Evolutionary conservation across 176 grass and related monocot species (phyloP).

Genomic region (Triticum urartu): DNA sequence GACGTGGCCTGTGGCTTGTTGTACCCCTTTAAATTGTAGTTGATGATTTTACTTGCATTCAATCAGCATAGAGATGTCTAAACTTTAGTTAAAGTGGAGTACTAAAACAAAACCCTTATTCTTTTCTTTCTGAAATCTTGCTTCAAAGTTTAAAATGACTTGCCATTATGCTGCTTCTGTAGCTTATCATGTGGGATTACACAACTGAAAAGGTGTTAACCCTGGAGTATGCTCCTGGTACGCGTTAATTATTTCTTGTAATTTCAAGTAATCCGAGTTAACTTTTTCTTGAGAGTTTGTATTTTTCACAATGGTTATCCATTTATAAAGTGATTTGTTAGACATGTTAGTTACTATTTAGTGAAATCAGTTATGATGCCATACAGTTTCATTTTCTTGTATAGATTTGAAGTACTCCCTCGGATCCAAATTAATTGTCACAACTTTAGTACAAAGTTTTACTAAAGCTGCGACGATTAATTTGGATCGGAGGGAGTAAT

Average conservation of each 20-base stretch:
- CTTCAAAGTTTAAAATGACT: slow-evolving; percentile 31
- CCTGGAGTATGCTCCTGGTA: slow-evolving; percentile 89
- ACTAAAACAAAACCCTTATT: slow-evolving; percentile 13
- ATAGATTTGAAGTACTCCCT: neutral
- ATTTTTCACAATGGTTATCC: neutral
- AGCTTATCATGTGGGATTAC: slow-evolving; percentile 96
- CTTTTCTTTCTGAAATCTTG: neutral
- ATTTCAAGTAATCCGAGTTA: neutral
- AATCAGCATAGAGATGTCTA: slow-evolving; percentile 14
- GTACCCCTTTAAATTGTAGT: slow-evolving; percentile 14
- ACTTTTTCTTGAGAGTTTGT: neutral
- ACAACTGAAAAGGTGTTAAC: slow-evolving; percentile 86
- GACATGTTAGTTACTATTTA: neutral
- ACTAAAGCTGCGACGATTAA: too few relatives aligned
- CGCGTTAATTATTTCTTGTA: slow-evolving; percentile 32
- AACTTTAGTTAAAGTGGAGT: slow-evolving; percentile 16
- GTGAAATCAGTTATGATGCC: neutral
- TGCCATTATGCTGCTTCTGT: slow-evolving; percentile 39
- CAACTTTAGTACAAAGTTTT: too few relatives aligned
- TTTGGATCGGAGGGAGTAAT: too few relatives aligned
- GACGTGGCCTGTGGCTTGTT: neutral
- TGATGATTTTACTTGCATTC: neutral
- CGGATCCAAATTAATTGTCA: too few relatives aligned
- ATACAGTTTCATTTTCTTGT: neutral
- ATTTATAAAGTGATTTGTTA: neutral